Evolutionary conservation across 2,329 filamentous ascomycete genomes (phyloP).

Genomic region (Ciborinia camelliae): DNA sequence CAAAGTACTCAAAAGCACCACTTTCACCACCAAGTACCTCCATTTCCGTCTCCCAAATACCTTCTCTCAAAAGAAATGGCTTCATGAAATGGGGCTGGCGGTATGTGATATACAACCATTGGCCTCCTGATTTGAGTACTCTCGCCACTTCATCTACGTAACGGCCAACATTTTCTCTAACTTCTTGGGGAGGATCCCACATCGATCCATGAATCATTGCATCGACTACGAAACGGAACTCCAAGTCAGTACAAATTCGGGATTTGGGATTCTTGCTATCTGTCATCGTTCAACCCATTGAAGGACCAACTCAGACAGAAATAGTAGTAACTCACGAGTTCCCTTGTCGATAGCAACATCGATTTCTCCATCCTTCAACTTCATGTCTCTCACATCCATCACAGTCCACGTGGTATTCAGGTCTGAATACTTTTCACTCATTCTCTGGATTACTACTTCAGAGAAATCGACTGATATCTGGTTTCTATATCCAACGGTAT

Average conservation of each 20-base stretch:
- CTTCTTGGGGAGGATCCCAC: constrained; percentile 51
- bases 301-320: neutral
- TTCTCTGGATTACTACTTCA: constrained; percentile 49
- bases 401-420: constrained; percentile 43
- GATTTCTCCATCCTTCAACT: constrained; percentile 43
- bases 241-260: neutral
- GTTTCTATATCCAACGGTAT: constrained; percentile 46
- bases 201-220: constrained; percentile 51
- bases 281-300: neutral
- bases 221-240: constrained; percentile 31
- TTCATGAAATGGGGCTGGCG: constrained; percentile 53
- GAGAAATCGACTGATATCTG: constrained; percentile 59
- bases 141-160: constrained; percentile 51
- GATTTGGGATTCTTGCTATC: neutral
- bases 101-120: constrained; percentile 53
- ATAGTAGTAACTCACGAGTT: constrained; percentile 36
- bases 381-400: constrained; percentile 52
- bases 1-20: constrained; percentile 11
- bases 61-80: constrained; percentile 38
- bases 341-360: constrained; percentile 58
- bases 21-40: constrained; percentile 8
- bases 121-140: constrained; percentile 46
- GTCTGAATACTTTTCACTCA: constrained; percentile 44
- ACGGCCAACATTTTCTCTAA: constrained; percentile 45
- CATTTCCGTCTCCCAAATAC: constrained; percentile 1